Evolutionary conservation across 768 basidiomycete species (phyloP), one percentile per base, ranked within the genome.

Genomic region (Multifurca ochricompacta): DNA sequence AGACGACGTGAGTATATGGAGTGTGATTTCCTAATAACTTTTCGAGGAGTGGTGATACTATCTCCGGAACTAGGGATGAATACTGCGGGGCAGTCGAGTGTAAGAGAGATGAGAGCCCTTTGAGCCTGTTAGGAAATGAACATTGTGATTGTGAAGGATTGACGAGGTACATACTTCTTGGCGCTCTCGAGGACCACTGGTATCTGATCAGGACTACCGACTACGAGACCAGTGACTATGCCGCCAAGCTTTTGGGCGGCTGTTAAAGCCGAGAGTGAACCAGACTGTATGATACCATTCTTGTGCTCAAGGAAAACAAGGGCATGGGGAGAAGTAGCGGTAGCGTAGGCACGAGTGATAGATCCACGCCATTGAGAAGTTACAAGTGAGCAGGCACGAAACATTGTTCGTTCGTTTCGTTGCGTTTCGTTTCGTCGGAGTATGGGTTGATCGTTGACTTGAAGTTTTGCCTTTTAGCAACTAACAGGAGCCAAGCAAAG

Each of bases 301-400:
- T 81, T 79, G 66, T 97, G 92, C 69, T 97, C 95, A 43, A 97
- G 75, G 60, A 90, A 85, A n/a, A 96, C 83, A 4, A 96, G 80
- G 1, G 87, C 82, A 69, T 87, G 84, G 0, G 87, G 82, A 30
- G 81, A 72, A 4, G 76, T 53, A 21, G 77, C 68, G 3, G 83
- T 78, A 4, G 86, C 79, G 66, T 87, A 89, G 5, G 73, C 66
- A 54, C 82, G 71, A 46, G 42, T 28, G 27, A 65, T 48, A 28
- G 50, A 9, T 35, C 58, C 27, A 23, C n/a, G n/a, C n/a, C n/a
- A n/a, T n/a, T 28, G 42, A 11, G 51, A 37, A 16, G 28, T 28
- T 6, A 34, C 7, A 13, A 59, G 25, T 4, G 53, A 48, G 8
- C 21, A n/a, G 8, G 34, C 16, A 34, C 54, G 51, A 23, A 59